These are phyloP conservation scores for Clarkia xantiana DNA, from an alignment of 345 rosid genomes.

Conservation along the genomic window DNA sequence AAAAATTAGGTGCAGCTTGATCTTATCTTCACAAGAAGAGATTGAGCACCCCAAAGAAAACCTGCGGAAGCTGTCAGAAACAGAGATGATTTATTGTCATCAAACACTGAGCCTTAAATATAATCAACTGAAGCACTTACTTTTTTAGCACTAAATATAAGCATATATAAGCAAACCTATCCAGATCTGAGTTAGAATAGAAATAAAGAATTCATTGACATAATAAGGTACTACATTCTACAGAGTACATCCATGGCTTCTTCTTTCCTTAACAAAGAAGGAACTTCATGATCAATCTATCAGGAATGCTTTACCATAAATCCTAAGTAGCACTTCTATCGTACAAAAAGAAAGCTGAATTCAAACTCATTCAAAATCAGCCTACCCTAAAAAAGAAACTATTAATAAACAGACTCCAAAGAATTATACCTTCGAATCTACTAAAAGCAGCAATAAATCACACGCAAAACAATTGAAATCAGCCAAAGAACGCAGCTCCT, in stretches of 20 bases:
- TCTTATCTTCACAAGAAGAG: slow-evolving; percentile 6
- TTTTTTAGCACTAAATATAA: background rate
- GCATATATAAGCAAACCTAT: background rate
- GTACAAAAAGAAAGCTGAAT: too few species aligned
- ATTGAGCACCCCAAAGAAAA: background rate
- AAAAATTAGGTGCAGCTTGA: slow-evolving; percentile 6
- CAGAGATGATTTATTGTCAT: background rate
- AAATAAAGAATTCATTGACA: background rate
- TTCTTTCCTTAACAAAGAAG: too few species aligned
- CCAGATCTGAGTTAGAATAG: background rate
- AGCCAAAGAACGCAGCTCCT: slow-evolving; percentile 4
- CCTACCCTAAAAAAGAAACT: background rate
- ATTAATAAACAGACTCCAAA: background rate
- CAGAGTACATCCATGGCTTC: background rate
- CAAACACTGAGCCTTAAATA: background rate
- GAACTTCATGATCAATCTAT: too few species aligned
- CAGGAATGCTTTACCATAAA: too few species aligned
- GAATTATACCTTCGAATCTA: background rate
- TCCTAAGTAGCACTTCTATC: too few species aligned
- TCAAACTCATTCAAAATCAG: too few species aligned
- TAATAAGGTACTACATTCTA: too few species aligned
- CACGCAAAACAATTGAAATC: slow-evolving; percentile 5
- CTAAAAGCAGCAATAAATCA: background rate
- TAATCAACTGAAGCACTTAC: background rate
- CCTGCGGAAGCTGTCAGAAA: background rate